Conservation (phyloP, 331 rosid genomes). For the Pyrus hybrid region DNA sequence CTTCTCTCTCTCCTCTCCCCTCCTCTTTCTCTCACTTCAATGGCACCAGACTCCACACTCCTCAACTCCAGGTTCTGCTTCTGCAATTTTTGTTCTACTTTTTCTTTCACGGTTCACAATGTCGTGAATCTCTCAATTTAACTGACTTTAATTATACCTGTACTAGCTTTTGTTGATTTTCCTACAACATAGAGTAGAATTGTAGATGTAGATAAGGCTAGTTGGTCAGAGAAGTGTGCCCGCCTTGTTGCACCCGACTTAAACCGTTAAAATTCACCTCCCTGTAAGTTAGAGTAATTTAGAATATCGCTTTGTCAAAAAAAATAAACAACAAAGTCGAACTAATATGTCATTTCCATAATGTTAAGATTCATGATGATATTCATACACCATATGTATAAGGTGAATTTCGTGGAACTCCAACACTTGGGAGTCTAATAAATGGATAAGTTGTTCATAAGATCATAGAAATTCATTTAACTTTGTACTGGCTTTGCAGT, state of each 20-base stretch:
- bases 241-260: not conserved
- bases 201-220: not conserved
- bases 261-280: no score
- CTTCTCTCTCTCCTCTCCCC: slow-evolving; percentile 53
- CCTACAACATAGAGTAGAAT: not conserved
- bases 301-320: not conserved
- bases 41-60: slow-evolving; percentile 49
- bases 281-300: no score
- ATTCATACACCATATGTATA: not conserved
- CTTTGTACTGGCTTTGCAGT: not conserved
- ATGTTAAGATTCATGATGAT: no score
- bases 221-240: not conserved
- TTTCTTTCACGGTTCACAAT: not conserved
- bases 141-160: not conserved
- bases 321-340: not conserved
- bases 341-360: not conserved
- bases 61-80: slow-evolving; percentile 58
- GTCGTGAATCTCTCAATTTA: not conserved
- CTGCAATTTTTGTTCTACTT: not conserved
- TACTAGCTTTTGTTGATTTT: not conserved
- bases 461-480: no score
- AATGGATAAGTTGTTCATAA: no score
- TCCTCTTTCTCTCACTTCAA: slow-evolving; percentile 60
- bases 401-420: not conserved
- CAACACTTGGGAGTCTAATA: not conserved